Conservation (phyloP, 2,329 filamentous ascomycete genomes). For the Aspergillus fumigatiaffinis region DNA sequence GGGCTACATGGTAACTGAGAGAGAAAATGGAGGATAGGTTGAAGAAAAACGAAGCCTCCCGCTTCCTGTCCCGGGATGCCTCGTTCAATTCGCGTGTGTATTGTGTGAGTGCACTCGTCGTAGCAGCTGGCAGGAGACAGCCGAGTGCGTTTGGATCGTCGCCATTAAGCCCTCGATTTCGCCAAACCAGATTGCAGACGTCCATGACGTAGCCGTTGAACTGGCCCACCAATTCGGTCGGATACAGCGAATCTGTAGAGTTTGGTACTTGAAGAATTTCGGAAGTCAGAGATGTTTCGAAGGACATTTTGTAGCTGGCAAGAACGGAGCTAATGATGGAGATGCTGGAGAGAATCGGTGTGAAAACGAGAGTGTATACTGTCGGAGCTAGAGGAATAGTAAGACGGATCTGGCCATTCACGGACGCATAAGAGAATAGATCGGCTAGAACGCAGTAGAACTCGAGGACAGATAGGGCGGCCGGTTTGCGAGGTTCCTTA, state of each 20-base stretch:
- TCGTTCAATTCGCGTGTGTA: conserved; percentile 41
- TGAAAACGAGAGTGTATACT: conserved; percentile 69
- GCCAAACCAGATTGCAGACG: conserved; percentile 79
- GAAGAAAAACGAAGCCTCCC: conserved; percentile 28
- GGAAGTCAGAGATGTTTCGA: conserved; percentile 58
- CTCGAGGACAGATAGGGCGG: conserved; percentile 56
- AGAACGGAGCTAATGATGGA: conserved; percentile 68
- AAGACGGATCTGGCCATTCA: conserved; percentile 58
- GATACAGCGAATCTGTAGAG: conserved; percentile 43
- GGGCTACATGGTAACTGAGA: conserved; percentile 44
- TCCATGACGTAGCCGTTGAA: conserved; percentile 89
- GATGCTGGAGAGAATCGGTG: conserved; percentile 57
- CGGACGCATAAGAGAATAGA: conserved; percentile 50
- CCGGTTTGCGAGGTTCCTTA: conserved; percentile 19
- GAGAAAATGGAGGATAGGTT: conserved; percentile 43
- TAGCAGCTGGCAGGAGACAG: conserved; percentile 47
- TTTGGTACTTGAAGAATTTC: conserved; percentile 30
- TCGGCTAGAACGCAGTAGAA: conserved; percentile 64
- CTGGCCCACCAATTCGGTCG: conserved; percentile 58
- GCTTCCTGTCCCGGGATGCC: conserved; percentile 26
- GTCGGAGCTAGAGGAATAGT: conserved; percentile 64
- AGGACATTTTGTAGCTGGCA: conserved; percentile 68
- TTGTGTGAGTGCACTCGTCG: conserved; percentile 41
- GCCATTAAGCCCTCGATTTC: conserved; percentile 64
- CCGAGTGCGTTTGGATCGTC: conserved; percentile 59